phyloP scores from a whole-genome alignment of 805 yeast genomes.

The Metschnikowia reukaufii region DNA sequence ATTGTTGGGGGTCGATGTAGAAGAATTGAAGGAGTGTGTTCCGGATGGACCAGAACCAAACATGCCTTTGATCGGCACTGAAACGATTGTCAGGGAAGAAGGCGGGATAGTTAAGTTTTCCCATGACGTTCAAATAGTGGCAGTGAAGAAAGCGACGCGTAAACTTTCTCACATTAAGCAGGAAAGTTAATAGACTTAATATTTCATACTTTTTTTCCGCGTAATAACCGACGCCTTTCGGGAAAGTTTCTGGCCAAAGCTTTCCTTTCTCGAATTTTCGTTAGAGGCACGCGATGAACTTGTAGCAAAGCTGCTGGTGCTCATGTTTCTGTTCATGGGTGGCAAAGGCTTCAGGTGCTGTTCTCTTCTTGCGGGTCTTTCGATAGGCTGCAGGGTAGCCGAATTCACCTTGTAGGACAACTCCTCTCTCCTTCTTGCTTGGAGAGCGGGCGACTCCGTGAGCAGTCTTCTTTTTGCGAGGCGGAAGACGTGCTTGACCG shows the following conservation, averaged over 20 bases:
- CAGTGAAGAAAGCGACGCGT: slow-evolving; percentile 17
- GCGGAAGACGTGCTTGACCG: slow-evolving; percentile 78
- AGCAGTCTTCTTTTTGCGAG: slow-evolving; percentile 52
- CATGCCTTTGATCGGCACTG: slow-evolving; percentile 67
- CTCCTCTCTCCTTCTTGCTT: slow-evolving; percentile 20
- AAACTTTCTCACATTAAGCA: background rate
- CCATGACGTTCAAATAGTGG: slow-evolving; percentile 48
- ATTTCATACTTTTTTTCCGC: slow-evolving; percentile 18
- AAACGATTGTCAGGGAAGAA: slow-evolving; percentile 60
- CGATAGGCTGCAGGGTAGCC: slow-evolving; percentile 16
- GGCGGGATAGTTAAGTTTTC: slow-evolving; percentile 62
- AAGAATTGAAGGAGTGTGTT: slow-evolving; percentile 43
- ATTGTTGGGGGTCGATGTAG: slow-evolving; percentile 55
- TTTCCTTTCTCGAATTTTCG: slow-evolving; percentile 21
- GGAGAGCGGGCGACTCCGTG: slow-evolving; percentile 47
- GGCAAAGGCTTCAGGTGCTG: slow-evolving; percentile 13
- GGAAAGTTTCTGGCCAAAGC: slow-evolving; percentile 33
- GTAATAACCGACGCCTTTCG: slow-evolving; percentile 36
- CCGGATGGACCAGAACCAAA: slow-evolving; percentile 75
- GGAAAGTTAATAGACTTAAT: background rate
- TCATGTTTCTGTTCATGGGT: slow-evolving; percentile 7
- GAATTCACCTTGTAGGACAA: slow-evolving; percentile 10
- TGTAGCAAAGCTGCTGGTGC: slow-evolving; percentile 11
- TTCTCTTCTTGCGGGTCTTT: slow-evolving; percentile 6
- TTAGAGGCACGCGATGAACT: slow-evolving; percentile 5